Evolutionary conservation across 495 filamentous ascomycete genomes (phyloP).

Genomic region (Aspergillus wentii): DNA sequence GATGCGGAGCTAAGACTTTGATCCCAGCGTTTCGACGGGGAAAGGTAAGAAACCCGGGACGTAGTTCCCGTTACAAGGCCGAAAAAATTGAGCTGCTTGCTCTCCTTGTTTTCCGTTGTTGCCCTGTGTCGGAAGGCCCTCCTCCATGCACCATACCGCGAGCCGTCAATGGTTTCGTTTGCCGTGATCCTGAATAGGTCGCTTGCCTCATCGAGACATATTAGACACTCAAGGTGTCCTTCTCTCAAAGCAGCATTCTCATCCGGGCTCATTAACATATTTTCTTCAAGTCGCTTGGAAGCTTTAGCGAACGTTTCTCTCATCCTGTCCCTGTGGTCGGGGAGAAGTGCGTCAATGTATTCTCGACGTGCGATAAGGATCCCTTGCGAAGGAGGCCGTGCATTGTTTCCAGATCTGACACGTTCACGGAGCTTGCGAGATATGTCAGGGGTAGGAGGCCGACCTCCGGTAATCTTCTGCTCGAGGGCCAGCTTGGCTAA

Average conservation of each 20-base stretch:
- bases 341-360: background rate
- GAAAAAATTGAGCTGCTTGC: background rate
- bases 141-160: background rate
- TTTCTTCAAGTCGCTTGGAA: background rate
- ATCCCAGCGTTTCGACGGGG: background rate
- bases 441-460: background rate
- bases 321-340: background rate
- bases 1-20: background rate
- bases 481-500: background rate
- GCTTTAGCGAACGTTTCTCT: background rate
- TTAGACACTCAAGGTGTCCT: background rate
- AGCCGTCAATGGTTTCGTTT: background rate
- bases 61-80: background rate
- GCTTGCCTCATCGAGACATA: background rate
- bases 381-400: background rate
- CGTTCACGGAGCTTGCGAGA: background rate
- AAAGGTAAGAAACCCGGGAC: background rate
- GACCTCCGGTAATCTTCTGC: background rate
- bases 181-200: background rate
- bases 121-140: background rate
- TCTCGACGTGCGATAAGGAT: background rate
- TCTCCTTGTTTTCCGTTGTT: background rate
- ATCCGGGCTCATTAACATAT: background rate
- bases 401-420: background rate
- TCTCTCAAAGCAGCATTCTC: background rate